phyloP scores from a whole-genome alignment of 1,284 basidiomycete genomes.

The Paramarasmius palmivorus region DNA sequence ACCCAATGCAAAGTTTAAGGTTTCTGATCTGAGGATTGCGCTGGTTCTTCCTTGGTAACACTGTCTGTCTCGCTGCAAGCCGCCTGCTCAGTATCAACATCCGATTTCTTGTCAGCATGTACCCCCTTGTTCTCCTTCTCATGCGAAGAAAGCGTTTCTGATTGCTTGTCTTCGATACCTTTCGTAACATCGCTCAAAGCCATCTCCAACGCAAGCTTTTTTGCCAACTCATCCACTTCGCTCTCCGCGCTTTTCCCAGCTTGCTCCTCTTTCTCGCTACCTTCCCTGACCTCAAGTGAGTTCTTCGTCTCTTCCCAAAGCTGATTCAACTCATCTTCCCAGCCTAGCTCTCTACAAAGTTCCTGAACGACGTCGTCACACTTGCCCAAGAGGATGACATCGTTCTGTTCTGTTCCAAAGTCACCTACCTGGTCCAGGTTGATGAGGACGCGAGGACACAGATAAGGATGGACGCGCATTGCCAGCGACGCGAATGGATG shows the following conservation, averaged over 20 bases:
- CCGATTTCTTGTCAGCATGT: too few relatives aligned
- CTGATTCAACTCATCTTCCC: conserved; percentile 61
- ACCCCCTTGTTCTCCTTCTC: too few relatives aligned
- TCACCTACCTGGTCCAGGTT: conserved; percentile 69
- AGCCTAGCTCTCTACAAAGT: conserved; percentile 65
- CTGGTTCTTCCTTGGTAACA: too few relatives aligned
- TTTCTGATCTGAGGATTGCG: too few relatives aligned
- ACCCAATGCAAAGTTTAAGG: too few relatives aligned
- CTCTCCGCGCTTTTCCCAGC: conserved; percentile 29
- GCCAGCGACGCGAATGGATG: conserved; percentile 76
- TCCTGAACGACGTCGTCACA: conserved; percentile 66
- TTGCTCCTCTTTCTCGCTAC: conserved; percentile 25
- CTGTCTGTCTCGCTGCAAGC: too few relatives aligned
- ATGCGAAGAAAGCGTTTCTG: too few relatives aligned
- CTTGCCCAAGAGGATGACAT: conserved; percentile 64
- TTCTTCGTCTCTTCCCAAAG: conserved; percentile 54
- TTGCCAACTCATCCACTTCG: conserved; percentile 36
- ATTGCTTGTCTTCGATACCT: too few relatives aligned
- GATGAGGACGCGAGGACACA: conserved; percentile 69
- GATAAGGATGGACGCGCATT: conserved; percentile 37
- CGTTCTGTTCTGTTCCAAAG: conserved; percentile 53
- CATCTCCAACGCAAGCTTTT: conserved; percentile 30
- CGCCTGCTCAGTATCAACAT: too few relatives aligned
- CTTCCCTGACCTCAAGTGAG: conserved; percentile 20
- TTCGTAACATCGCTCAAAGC: conserved; percentile 6